Evolutionary conservation across 2,329 filamentous ascomycete species (phyloP), one percentile per base, ranked within the genome.

Genomic region (Cyclaneusma minus): DNA sequence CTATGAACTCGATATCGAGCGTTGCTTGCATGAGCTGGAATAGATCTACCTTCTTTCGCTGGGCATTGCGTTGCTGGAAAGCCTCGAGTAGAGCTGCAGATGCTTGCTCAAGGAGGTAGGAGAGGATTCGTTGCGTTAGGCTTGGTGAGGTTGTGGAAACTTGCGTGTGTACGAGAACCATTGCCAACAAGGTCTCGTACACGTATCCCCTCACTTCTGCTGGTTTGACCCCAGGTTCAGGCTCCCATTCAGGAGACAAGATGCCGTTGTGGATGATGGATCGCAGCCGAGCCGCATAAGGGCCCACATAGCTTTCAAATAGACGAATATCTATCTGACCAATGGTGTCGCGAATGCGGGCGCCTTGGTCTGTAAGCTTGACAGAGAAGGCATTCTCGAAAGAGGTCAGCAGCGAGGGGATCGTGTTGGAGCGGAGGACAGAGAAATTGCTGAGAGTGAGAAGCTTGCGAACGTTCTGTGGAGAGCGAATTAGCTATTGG

Each of bases 311-410:
- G 3, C 84, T 83, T 42, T 84, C 71, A 64, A 98, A 98, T 18
- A 98, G 72, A 5, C 82, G 75, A 8, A 75, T 68, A 45, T 95
- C 85, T 36, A 98, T 94, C 48, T 95, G 84, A 10, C 68, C 67
- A 8, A 95, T 72, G 3, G 92, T 83, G 43, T 95, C 84, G 29
- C 77, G 75, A 45, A 98, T 87, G 1, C 81, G 89, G 49, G 87
- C 87, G 29, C 76, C 77, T 53, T 98, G 89, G 35, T 94, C 87
- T 2, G 84, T 91, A 32, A 98, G 66, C 45, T 91, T 91, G 35
- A 95, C 82, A 2, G 81, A 84, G 53, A 98, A 98, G 29, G 82
- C 71, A 25, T 81, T 84, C 48, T 98, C 89, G 44, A 95, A 98
- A 44, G 89, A 79, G 4, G 78, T 69, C 46, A 93, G 81, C n/a